These are phyloP conservation scores for Rhizopogon vinicolor DNA, from an alignment of 768 basidiomycete species.

Conservation along the genomic window DNA sequence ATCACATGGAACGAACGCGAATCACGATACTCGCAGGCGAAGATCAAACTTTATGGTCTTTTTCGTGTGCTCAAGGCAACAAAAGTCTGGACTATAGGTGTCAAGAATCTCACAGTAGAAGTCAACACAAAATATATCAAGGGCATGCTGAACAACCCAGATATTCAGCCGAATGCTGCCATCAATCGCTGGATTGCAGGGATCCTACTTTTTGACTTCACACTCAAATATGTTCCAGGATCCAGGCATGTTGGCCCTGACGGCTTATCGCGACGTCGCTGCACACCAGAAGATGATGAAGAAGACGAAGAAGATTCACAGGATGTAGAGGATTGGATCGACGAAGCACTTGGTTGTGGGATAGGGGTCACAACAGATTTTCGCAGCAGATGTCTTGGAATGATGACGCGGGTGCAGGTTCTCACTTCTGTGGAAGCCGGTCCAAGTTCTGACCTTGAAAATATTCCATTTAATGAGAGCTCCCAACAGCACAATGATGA, in stretches of 20 bases:
- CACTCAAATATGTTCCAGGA: conserved; percentile 24
- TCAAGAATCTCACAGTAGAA: conserved; percentile 30
- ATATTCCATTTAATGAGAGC: no score
- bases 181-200: conserved; percentile 24
- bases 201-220: conserved; percentile 28
- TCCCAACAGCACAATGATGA: no score
- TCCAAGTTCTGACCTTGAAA: no score
- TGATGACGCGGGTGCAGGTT: no score
- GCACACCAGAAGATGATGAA: conserved; percentile 9
- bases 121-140: conserved; percentile 34
- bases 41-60: conserved; percentile 33
- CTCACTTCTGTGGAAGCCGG: no score
- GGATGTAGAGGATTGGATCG: neutral
- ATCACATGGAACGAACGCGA: conserved; percentile 27
- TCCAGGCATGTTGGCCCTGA: conserved; percentile 19
- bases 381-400: no score
- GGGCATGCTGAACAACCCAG: conserved; percentile 33
- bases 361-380: neutral
- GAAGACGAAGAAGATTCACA: no score
- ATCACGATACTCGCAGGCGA: conserved; percentile 32
- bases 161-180: conserved; percentile 26
- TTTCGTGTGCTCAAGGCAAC: conserved; percentile 19
- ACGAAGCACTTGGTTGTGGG: neutral
- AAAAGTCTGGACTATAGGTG: conserved; percentile 20
- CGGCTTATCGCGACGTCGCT: conserved; percentile 20